Evolutionary conservation across 768 basidiomycete species (phyloP), one percentile per base, ranked within the genome.

Genomic region (Gymnopilus junonius): DNA sequence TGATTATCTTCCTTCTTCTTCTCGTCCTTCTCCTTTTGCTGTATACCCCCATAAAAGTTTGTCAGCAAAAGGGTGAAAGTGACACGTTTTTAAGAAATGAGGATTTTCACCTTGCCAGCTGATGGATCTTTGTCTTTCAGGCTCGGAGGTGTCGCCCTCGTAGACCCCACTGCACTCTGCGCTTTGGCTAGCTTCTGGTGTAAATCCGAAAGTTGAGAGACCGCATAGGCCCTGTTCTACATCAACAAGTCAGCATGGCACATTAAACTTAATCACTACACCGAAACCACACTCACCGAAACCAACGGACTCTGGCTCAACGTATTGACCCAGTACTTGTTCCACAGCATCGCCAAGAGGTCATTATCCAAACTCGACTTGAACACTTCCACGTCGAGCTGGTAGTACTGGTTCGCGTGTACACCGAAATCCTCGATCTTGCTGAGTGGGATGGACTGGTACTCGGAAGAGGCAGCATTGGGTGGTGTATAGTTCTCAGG

Each of bases 391-490:
- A 99, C 91, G 32, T 97, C 95, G 14, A 99, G 83, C 23, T 87
- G 92, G 74, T 99, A 99, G 74, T 99, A 99, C 64, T 94, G 90
- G 71, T 93, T 93, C 34, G 97, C 95, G 71, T 99, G 97, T 4
- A 98, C 97, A 75, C 97, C 97, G 72, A 99, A 99, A 74, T 99
- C 97, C 76, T 99, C 97, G 62, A 99, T 96, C 82, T 99, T 99
- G 80, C 85, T 88, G 39, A 97, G 84, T 0, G 97, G 97, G 69
- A 99, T 98, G 51, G 93, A 95, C 74, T 99, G 97, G 70, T 98
- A 98, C 74, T 96, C 92, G 25, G 92, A 92, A 2, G 89, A 75
- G 1, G 85, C 78, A 1, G 82, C 82, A 51, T 80, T 82, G 17
- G 93, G 88, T 2, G 97, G 95, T 1, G 90, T 94, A 78, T 97